Evolutionary conservation across 192 early-diverging fungal species (phyloP).

Genomic region (Backusella mclennaniae): DNA sequence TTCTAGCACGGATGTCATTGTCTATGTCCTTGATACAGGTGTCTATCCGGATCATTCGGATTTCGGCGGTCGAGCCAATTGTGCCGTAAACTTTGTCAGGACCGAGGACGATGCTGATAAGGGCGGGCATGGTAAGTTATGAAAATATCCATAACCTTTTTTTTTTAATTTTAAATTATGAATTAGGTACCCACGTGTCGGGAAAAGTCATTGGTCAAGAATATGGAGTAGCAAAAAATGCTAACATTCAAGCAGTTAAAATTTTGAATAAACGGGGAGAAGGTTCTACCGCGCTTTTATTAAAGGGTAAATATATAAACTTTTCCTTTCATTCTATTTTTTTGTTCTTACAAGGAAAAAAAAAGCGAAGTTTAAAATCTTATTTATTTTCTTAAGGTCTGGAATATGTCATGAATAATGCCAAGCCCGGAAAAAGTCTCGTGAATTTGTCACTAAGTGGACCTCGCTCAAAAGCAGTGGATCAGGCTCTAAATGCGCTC

Average conservation of each 20-base stretch:
- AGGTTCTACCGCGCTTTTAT: conserved; percentile 48
- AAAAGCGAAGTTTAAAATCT: neutral
- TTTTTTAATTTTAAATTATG: neutral
- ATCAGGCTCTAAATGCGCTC: conserved; percentile 39
- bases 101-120: conserved; percentile 34
- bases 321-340: neutral
- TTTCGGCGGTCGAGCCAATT: conserved; percentile 47
- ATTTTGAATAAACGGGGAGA: conserved; percentile 53
- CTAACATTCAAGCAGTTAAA: conserved; percentile 54
- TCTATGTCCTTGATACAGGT: conserved; percentile 69
- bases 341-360: neutral
- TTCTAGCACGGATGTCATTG: conserved; percentile 45
- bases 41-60: conserved; percentile 45
- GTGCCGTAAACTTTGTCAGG: conserved; percentile 35
- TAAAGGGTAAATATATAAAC: conserved; percentile 43
- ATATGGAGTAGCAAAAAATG: conserved; percentile 70
- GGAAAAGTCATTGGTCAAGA: conserved; percentile 33
- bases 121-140: conserved; percentile 46
- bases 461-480: conserved; percentile 38
- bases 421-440: conserved; percentile 36
- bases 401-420: conserved; percentile 21
- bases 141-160: neutral
- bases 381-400: conserved; percentile 15
- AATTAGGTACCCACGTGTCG: conserved; percentile 28
- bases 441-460: conserved; percentile 67